Evolutionary conservation across 1,284 basidiomycete species (phyloP).

Genomic region (Uromyces viciae-fabae): DNA sequence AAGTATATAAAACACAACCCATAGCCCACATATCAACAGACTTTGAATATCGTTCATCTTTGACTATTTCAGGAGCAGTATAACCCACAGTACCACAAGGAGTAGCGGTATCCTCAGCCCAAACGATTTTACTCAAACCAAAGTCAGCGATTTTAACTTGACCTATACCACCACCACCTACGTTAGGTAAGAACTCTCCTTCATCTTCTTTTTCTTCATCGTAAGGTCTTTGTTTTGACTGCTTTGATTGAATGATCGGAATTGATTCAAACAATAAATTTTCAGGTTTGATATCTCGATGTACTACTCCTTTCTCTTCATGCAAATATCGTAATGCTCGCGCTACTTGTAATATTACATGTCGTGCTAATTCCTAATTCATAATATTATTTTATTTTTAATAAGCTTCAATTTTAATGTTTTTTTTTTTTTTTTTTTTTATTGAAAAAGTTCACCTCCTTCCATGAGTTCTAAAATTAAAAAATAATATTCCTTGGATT

Average conservation of each 20-base stretch:
- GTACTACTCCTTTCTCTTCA: conserved; percentile 91
- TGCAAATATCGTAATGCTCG: conserved; percentile 92
- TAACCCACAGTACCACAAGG: conserved; percentile 99
- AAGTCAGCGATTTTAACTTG: conserved; percentile 99
- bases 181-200: conserved; percentile 83
- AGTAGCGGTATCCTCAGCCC: conserved; percentile 98
- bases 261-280: conserved; percentile 93
- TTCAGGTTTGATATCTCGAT: conserved; percentile 92
- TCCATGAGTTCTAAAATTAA: conserved; percentile 90
- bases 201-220: conserved; percentile 99
- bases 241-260: conserved; percentile 82
- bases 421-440: conserved; percentile 61
- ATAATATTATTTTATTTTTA: not conserved
- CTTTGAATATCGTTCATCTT: conserved; percentile 97
- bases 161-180: conserved; percentile 95
- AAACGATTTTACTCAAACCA: conserved; percentile 94
- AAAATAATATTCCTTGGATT: conserved; percentile 90
- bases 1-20: conserved; percentile 95
- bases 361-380: conserved; percentile 69
- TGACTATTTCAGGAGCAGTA: conserved; percentile 98
- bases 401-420: not conserved
- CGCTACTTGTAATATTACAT: conserved; percentile 96
- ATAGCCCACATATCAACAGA: conserved; percentile 99
- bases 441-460: conserved; percentile 97
- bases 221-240: conserved; percentile 73